phyloP scores from a whole-genome alignment of 495 filamentous ascomycete species.

The Barbatosphaeria neglecta region DNA sequence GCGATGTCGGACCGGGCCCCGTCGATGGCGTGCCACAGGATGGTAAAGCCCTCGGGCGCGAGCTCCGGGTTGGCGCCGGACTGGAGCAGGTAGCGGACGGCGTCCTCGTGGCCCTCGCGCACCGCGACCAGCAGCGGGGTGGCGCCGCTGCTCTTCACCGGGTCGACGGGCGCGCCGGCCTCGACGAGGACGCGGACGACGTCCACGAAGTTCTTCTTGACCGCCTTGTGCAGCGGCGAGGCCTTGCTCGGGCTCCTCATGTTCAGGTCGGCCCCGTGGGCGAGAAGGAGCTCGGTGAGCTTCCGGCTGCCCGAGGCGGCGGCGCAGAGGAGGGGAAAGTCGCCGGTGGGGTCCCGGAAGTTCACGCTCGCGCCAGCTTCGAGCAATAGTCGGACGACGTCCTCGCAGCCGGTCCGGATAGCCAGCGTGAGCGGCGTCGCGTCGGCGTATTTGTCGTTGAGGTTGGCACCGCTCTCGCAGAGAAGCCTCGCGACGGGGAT shows the following conservation, averaged over 20 bases:
- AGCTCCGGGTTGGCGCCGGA: constrained; percentile 17
- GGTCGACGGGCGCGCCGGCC: constrained; percentile 7
- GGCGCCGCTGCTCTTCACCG: constrained; percentile 7
- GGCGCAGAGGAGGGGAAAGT: constrained; percentile 9
- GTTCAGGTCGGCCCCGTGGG: constrained; percentile 9
- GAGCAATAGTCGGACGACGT: constrained; percentile 11
- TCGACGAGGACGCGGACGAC: constrained; percentile 8
- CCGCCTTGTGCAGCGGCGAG: constrained; percentile 10
- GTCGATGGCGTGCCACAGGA: constrained; percentile 2
- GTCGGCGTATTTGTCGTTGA: constrained; percentile 10
- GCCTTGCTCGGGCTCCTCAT: constrained; percentile 4
- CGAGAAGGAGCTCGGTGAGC: constrained; percentile 11
- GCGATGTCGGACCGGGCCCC: constrained; percentile 1
- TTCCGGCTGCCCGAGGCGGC: constrained; percentile 7
- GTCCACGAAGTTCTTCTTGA: constrained; percentile 4
- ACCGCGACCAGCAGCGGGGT: constrained; percentile 24
- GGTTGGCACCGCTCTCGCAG: constrained; percentile 13
- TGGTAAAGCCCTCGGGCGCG: not conserved
- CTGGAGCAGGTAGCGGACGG: constrained; percentile 15
- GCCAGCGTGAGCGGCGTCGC: constrained; percentile 14
- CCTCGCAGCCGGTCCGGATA: constrained; percentile 11
- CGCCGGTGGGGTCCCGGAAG: constrained; percentile 2
- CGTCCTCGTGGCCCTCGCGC: constrained; percentile 15
- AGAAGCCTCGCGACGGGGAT: constrained; percentile 9
- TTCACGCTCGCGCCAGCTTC: constrained; percentile 12